A percentile compares a stretch with the other conserved stretches of the same genome.
Conservation (phyloP, 257 asterid genomes). For the Solanum dulcamara region DNA sequence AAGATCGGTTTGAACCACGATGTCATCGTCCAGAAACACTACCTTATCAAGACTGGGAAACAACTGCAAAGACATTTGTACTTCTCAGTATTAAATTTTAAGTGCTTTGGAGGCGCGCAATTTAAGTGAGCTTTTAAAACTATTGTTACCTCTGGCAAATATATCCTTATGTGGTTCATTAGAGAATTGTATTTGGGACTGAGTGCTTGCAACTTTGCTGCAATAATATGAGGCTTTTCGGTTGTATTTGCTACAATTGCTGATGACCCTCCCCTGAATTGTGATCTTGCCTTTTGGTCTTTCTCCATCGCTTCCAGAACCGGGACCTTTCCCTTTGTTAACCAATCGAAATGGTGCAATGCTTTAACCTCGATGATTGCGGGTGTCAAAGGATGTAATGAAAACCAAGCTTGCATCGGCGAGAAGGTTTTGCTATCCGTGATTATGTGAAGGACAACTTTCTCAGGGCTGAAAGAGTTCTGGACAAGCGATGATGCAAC, state of each 20-base stretch:
- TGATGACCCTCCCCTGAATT: constrained; percentile 85
- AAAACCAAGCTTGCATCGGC: constrained; percentile 98
- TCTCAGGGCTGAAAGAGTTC: constrained; percentile 63
- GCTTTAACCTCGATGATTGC: constrained; percentile 83
- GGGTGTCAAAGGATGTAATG: constrained; percentile 64
- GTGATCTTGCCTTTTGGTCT: constrained; percentile 75
- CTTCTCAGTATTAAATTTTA: neutral
- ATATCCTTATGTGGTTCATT: constrained; percentile 90
- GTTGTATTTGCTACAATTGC: constrained; percentile 78
- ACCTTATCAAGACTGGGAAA: constrained; percentile 82
- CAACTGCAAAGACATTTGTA: constrained; percentile 41
- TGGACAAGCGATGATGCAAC: constrained; percentile 79
- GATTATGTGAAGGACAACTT: constrained; percentile 66
- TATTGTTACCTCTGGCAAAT: constrained; percentile 69
- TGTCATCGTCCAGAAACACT: constrained; percentile 88
- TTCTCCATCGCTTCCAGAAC: constrained; percentile 97
- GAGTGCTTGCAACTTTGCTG: constrained; percentile 90
- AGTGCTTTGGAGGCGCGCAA: neutral
- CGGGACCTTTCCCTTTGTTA: constrained; percentile 81
- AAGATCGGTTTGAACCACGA: constrained; percentile 87
- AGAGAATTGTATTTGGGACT: constrained; percentile 89
- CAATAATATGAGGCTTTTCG: constrained; percentile 63
- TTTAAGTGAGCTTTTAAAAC: neutral
- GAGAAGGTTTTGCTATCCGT: constrained; percentile 80
- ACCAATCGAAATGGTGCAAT: constrained; percentile 92